phyloP scores from a whole-genome alignment of 345 rosid genomes.

The Populus tremula region DNA sequence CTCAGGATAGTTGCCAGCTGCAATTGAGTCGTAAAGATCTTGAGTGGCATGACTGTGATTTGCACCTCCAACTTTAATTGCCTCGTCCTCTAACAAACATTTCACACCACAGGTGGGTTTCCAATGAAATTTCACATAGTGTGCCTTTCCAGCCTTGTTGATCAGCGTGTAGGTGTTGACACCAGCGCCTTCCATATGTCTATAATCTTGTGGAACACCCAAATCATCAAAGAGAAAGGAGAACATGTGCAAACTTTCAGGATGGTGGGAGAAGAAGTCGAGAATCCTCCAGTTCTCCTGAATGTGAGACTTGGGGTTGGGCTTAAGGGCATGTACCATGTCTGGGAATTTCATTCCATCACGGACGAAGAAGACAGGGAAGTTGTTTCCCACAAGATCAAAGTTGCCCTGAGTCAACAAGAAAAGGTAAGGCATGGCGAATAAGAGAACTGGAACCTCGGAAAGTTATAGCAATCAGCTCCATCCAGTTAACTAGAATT shows the following conservation, averaged over 20 bases:
- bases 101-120: slow-evolving; percentile 92
- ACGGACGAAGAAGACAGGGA: slow-evolving; percentile 90
- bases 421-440: background rate
- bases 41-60: slow-evolving; percentile 98
- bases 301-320: slow-evolving; percentile 94
- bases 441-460: background rate
- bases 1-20: slow-evolving; percentile 90
- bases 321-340: slow-evolving; percentile 87
- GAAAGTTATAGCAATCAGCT: background rate
- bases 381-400: slow-evolving; percentile 98
- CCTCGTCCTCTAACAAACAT: slow-evolving; percentile 80
- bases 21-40: slow-evolving; percentile 88
- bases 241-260: slow-evolving; percentile 90
- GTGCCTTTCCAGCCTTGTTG: slow-evolving; percentile 83
- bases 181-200: slow-evolving; percentile 93
- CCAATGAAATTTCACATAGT: slow-evolving; percentile 94
- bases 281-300: slow-evolving; percentile 96
- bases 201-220: slow-evolving; percentile 87
- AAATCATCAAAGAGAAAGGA: slow-evolving; percentile 84
- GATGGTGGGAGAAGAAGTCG: slow-evolving; percentile 93
- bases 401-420: slow-evolving; percentile 72
- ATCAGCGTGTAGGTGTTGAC: slow-evolving; percentile 83
- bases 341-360: slow-evolving; percentile 99
- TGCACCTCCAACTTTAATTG: slow-evolving; percentile 81
- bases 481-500: background rate